phyloP scores from a whole-genome alignment of 2,329 filamentous ascomycete genomes.

The Scytalidium lignicola region DNA sequence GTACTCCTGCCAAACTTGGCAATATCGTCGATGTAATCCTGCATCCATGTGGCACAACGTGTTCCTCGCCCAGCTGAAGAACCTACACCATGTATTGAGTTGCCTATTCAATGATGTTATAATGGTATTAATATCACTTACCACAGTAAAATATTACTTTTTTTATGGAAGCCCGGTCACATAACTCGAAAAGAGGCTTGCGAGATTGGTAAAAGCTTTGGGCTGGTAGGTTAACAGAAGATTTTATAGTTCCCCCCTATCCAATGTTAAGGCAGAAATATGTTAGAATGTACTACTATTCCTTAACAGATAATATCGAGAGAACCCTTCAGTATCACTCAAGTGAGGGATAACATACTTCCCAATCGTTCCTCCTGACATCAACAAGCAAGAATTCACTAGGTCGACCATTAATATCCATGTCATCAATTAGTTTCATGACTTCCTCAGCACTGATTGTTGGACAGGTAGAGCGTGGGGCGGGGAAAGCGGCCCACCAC shows the following conservation, averaged over 20 bases:
- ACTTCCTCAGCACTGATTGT: constrained; percentile 36
- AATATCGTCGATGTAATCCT: constrained; percentile 46
- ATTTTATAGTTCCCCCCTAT: constrained; percentile 54
- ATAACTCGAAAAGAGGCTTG: constrained; percentile 42
- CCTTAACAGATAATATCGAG: too few relatives aligned
- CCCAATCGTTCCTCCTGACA: constrained; percentile 48
- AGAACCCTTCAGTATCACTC: too few relatives aligned
- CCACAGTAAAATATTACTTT: constrained; percentile 53
- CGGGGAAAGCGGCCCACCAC: constrained; percentile 33
- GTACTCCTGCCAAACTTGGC: constrained; percentile 33
- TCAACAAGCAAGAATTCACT: constrained; percentile 45
- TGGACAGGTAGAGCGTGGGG: constrained; percentile 34
- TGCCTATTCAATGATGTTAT: not conserved
- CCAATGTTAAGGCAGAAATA: not conserved
- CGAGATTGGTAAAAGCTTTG: constrained; percentile 49
- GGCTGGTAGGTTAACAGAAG: constrained; percentile 53
- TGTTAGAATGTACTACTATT: too few relatives aligned
- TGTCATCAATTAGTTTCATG: constrained; percentile 35
- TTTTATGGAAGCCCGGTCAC: constrained; percentile 42
- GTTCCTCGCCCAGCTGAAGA: constrained; percentile 47
- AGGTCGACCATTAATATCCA: constrained; percentile 24
- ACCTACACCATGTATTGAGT: constrained; percentile 30
- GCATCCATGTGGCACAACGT: constrained; percentile 50
- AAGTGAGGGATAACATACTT: too few relatives aligned
- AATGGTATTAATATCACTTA: constrained; percentile 23